A percentile compares a stretch with the other conserved stretches of the same genome.
Conservation (phyloP, 2,329 filamentous ascomycete species). For the Ceratocystiopsis minuta region DNA sequence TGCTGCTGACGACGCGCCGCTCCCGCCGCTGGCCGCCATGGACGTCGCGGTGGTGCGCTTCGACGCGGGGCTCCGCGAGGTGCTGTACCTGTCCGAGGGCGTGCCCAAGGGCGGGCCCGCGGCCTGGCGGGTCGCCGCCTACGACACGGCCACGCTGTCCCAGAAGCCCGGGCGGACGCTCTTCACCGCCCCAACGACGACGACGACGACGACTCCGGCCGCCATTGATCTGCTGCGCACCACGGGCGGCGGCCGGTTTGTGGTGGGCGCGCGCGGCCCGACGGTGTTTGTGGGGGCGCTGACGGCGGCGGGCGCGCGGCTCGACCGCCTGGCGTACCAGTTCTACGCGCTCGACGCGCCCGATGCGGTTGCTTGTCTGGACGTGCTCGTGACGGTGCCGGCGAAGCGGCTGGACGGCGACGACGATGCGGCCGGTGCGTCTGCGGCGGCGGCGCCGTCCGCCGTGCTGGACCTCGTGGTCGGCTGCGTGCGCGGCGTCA, state of each 20-base stretch:
- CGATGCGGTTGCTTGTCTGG: conserved; percentile 48
- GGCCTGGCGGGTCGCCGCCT: conserved; percentile 26
- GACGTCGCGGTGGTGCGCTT: conserved; percentile 22
- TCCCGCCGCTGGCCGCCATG: conserved; percentile 24
- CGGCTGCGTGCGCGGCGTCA: conserved; percentile 57
- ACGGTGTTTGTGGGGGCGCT: conserved; percentile 36
- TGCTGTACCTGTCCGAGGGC: conserved; percentile 29
- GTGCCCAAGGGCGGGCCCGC: conserved; percentile 8
- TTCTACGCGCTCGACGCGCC: conserved; percentile 40
- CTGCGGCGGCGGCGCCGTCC: neutral
- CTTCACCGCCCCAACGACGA: conserved; percentile 3
- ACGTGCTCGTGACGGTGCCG: conserved; percentile 32
- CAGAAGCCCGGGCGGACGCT: conserved; percentile 3
- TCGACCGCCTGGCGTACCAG: conserved; percentile 32
- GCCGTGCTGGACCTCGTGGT: conserved; percentile 43
- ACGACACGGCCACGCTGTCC: conserved; percentile 13
- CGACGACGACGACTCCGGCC: conserved; percentile 1
- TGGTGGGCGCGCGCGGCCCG: conserved; percentile 36
- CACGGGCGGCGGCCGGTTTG: conserved; percentile 32
- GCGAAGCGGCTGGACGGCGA: conserved; percentile 11
- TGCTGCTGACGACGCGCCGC: conserved; percentile 20
- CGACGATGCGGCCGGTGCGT: neutral
- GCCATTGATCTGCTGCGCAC: conserved; percentile 29
- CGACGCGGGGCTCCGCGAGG: conserved; percentile 20
- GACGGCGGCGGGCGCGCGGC: conserved; percentile 14